Percentiles rank a stretch among this genome's conserved stretches.
Conservation (phyloP, 768 basidiomycete species). For the Multifurca ochricompacta region DNA sequence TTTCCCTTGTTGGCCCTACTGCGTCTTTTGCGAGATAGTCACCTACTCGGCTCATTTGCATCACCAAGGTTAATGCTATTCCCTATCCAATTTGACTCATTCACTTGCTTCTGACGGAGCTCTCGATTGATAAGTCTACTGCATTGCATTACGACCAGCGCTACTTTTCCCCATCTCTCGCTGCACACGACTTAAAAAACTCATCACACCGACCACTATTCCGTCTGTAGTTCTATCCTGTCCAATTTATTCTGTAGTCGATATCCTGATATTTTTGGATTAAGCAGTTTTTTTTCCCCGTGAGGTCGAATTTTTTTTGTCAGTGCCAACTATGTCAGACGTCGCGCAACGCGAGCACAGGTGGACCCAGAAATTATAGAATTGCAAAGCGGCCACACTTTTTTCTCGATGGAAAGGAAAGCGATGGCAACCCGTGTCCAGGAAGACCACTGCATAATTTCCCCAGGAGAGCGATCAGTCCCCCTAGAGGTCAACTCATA, state of each 20-base stretch:
- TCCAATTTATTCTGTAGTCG: not conserved
- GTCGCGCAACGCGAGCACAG: too few species aligned
- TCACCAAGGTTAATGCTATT: not conserved
- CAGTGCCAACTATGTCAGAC: too few species aligned
- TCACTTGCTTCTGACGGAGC: not conserved
- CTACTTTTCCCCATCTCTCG: not conserved
- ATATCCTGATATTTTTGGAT: slow-evolving; percentile 2
- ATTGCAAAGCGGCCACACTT: too few species aligned
- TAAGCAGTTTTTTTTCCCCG: not conserved
- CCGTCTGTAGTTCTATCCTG: slow-evolving; percentile 5
- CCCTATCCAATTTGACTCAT: not conserved
- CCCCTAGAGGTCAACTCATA: too few species aligned
- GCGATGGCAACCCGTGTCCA: too few species aligned
- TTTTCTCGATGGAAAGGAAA: too few species aligned
- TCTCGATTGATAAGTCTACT: not conserved
- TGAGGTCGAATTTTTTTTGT: too few species aligned
- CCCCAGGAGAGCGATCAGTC: too few species aligned
- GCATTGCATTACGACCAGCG: not conserved
- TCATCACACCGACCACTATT: not conserved
- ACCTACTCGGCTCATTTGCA: not conserved
- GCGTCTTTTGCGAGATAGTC: not conserved
- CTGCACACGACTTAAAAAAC: not conserved
- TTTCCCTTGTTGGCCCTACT: not conserved
- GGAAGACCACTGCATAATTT: too few species aligned
- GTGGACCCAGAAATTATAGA: too few species aligned